Base-by-base conservation (phyloP, 495 filamentous ascomycete genomes). In the Letharia columbiana region DNA sequence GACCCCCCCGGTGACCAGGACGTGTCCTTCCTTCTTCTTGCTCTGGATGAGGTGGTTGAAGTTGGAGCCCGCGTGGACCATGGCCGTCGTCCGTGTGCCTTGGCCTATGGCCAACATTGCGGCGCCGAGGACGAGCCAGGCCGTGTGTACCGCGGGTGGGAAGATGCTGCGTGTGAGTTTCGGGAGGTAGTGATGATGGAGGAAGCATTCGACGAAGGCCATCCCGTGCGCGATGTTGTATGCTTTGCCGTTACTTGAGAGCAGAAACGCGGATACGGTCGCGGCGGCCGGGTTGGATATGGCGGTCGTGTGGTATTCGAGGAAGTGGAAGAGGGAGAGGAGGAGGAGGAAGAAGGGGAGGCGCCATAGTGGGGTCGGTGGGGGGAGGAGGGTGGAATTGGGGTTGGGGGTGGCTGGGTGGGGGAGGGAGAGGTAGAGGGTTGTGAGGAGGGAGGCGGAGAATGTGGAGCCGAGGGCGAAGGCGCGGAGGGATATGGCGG, bases 271-370 rank as follows among this genome's bases (percentile, higher is more conserved):
- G 65, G 79, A 80, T 23, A 90, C 77, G 9, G 81, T 80, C 9
- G 91, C 91, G n/a, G 81, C 76, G 45, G 78, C 75, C 0, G 91
- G 90, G 77, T 97, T 98, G 77, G 89, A 89, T 33, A 76, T 77
- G 37, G 94, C 94, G 0, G 93, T 97, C 60, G 85, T 88, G 79
- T 83, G 93, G 81, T 89, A 98, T 77, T 98, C 94, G 75, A 98
- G 88, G 78, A 96, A 96, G 77, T 98, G 94, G 82, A 97, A 97
- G 63, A 88, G 73, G 20, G 87, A 84, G 64, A 98, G 86, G 37
- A 85, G 75, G 58, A 81, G 77, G 72, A 92, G 69, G 79, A 98
- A 96, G 80, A 91, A 87, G 23, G 91, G 86, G 2, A 88, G 73
- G 67, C 94, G 90, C 92, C 92, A 97, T 67, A 92, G 81, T 0